A percentile compares a stretch with the other conserved stretches of the same genome.
Conservation (phyloP, 164 flowering plant species). For the Nelumbo lutea region DNA sequence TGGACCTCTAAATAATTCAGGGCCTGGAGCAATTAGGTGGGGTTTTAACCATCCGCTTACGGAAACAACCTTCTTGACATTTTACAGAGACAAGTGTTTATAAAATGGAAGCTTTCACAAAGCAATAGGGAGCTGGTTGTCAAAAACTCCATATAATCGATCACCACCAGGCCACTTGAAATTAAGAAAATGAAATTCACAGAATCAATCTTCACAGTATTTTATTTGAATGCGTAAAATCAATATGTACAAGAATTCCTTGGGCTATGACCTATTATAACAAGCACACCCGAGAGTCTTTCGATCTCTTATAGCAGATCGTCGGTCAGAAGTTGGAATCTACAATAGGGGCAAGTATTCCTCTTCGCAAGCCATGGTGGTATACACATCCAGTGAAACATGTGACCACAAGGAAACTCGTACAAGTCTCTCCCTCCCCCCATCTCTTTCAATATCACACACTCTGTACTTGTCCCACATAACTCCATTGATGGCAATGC, state of each 20-base stretch:
- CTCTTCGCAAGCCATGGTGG: conserved; percentile 70
- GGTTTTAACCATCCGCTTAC: conserved; percentile 93
- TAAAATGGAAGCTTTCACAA: conserved; percentile 79
- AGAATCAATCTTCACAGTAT: too few species aligned
- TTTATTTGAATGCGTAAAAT: too few species aligned
- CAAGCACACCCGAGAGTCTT: conserved; percentile 63
- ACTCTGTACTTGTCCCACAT: conserved; percentile 31
- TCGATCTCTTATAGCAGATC: conserved; percentile 73
- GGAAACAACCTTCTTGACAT: conserved; percentile 71
- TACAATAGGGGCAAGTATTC: conserved; percentile 88
- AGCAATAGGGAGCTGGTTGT: conserved; percentile 86
- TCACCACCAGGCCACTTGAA: conserved; percentile 85
- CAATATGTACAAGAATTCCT: background rate
- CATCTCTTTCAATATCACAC: conserved; percentile 77
- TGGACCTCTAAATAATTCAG: conserved; percentile 60
- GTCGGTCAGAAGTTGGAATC: conserved; percentile 70
- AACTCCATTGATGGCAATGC: conserved; percentile 58
- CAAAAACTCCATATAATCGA: conserved; percentile 82
- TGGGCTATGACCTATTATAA: conserved; percentile 18
- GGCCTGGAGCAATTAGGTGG: conserved; percentile 74
- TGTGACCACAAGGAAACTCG: conserved; percentile 75
- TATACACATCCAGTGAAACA: conserved; percentile 83
- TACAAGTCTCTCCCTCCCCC: conserved; percentile 64
- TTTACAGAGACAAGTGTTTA: conserved; percentile 67
- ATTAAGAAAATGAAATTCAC: background rate